These are phyloP conservation scores for Ammopiptanthus mongolicus DNA, from an alignment of 306 rosid species.

Conservation along the genomic window DNA sequence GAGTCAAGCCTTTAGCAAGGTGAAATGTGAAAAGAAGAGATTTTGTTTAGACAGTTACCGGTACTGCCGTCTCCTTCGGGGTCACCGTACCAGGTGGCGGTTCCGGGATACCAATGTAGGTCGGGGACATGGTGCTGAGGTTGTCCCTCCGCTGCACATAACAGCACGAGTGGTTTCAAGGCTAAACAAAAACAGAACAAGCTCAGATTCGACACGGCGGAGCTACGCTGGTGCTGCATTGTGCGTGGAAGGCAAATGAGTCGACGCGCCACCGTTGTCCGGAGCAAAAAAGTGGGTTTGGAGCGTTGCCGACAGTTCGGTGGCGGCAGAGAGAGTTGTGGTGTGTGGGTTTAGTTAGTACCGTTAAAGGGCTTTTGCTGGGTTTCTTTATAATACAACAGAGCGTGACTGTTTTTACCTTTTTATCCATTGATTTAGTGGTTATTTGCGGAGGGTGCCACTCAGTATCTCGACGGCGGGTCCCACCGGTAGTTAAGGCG, in stretches of 20 bases:
- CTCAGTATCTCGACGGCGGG: constrained; percentile 16
- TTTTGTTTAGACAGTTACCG: constrained; percentile 38
- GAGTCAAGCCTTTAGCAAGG: not conserved
- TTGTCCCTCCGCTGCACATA: constrained; percentile 32
- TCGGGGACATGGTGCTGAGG: constrained; percentile 34
- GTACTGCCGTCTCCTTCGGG: constrained; percentile 95
- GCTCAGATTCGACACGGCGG: not conserved
- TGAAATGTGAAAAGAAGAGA: not conserved
- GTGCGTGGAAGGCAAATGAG: not conserved
- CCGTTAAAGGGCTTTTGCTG: constrained; percentile 32
- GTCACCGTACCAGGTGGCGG: constrained; percentile 92
- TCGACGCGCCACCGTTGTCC: constrained; percentile 3
- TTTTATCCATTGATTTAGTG: not conserved
- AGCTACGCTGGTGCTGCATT: constrained; percentile 54
- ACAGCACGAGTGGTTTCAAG: not conserved
- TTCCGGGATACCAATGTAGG: constrained; percentile 78
- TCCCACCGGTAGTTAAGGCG: constrained; percentile 69
- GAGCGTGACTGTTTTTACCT: not conserved
- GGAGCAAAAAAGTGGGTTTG: not conserved
- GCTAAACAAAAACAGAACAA: constrained; percentile 5
- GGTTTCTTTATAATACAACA: constrained; percentile 26
- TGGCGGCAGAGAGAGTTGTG: constrained; percentile 28
- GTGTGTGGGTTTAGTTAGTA: constrained; percentile 12
- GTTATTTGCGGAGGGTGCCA: constrained; percentile 43
- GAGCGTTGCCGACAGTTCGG: constrained; percentile 49